Percentiles rank a stretch among this genome's conserved stretches.
Conservation (phyloP, 2,329 filamentous ascomycete species). For the Biscogniauxia mediterranea region DNA sequence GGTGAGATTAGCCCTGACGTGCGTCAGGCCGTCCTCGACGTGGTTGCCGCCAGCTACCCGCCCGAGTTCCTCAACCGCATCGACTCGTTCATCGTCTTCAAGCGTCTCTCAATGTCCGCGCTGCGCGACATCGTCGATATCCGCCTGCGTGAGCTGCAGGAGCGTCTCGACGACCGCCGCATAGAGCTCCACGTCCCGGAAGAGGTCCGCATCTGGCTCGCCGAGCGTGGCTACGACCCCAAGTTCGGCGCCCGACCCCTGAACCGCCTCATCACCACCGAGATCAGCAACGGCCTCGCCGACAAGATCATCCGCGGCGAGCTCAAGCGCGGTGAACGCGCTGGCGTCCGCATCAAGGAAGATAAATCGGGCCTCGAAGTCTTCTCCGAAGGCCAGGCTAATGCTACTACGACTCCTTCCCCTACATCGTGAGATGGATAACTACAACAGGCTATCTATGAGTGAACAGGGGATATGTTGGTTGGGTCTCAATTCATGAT, state of each 20-base stretch:
- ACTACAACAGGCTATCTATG: no score
- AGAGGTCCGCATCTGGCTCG: slow-evolving; percentile 80
- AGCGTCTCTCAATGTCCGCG: slow-evolving; percentile 73
- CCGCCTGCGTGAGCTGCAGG: slow-evolving; percentile 78
- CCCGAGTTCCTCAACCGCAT: slow-evolving; percentile 97
- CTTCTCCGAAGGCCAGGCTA: slow-evolving; percentile 7
- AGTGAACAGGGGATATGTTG: no score
- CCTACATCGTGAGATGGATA: slow-evolving; percentile 2
- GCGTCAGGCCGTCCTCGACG: slow-evolving; percentile 81
- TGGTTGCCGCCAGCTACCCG: slow-evolving; percentile 72
- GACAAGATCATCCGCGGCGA: slow-evolving; percentile 89
- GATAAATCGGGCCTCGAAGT: slow-evolving; percentile 60
- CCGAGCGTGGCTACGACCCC: slow-evolving; percentile 85
- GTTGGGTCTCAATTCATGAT: no score
- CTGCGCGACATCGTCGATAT: slow-evolving; percentile 94
- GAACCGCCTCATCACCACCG: slow-evolving; percentile 84
- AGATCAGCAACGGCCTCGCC: slow-evolving; percentile 85
- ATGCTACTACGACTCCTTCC: background rate
- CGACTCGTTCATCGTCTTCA: slow-evolving; percentile 96
- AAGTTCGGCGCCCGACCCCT: slow-evolving; percentile 87
- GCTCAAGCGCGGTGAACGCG: slow-evolving; percentile 72
- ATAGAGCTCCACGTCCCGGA: slow-evolving; percentile 72
- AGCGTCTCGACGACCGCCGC: slow-evolving; percentile 77
- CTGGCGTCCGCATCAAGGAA: slow-evolving; percentile 65
- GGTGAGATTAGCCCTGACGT: slow-evolving; percentile 72